These are phyloP conservation scores for Shiraia sp. DNA, from an alignment of 2,329 filamentous ascomycete species.

Conservation along the genomic window DNA sequence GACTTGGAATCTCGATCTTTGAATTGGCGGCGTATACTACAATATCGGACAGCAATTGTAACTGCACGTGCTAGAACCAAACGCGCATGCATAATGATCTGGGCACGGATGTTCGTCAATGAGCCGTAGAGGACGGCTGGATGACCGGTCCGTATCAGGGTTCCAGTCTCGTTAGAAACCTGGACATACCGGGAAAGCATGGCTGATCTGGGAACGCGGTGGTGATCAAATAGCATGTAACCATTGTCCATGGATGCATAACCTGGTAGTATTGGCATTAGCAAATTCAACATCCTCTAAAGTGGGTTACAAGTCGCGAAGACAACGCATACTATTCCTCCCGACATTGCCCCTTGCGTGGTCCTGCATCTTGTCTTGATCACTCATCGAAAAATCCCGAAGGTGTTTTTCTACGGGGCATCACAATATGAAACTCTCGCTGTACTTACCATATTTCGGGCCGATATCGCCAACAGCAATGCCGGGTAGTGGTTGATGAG, in stretches of 20 bases:
- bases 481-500: conserved; percentile 52
- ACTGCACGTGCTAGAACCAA: conserved; percentile 58
- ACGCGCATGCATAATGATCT: conserved; percentile 56
- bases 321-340: too few relatives aligned
- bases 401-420: neutral
- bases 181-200: conserved; percentile 55
- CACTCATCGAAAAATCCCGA: conserved; percentile 1
- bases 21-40: conserved; percentile 55
- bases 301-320: too few relatives aligned
- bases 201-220: conserved; percentile 52
- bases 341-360: neutral
- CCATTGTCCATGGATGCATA: conserved; percentile 59
- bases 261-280: conserved; percentile 16
- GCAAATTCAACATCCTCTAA: neutral
- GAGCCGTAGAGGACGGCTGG: conserved; percentile 57
- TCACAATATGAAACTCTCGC: neutral
- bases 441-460: conserved; percentile 52
- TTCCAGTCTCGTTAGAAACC: conserved; percentile 52
- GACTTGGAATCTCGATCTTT: conserved; percentile 51
- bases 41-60: conserved; percentile 57
- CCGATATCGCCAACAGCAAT: conserved; percentile 60
- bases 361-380: neutral
- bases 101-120: conserved; percentile 53
- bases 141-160: conserved; percentile 52
- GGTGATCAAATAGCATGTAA: conserved; percentile 57